Base-by-base conservation (phyloP, 805 yeast genomes). In the Schwanniomyces vanrijiae region DNA sequence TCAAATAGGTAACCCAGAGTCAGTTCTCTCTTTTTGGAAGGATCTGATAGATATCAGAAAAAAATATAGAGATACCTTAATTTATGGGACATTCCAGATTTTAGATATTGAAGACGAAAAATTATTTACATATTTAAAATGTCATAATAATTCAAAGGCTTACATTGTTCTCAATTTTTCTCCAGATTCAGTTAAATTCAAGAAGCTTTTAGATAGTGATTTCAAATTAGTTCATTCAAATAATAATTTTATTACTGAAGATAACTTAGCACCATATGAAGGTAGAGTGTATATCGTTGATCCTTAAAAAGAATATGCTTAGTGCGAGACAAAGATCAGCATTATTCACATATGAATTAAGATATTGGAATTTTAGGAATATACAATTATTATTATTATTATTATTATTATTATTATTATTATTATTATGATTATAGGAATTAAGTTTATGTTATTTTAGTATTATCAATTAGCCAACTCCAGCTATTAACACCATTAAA, bases 21-120 rank as follows among this genome's bases (percentile, higher is more conserved):
- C 83, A 0, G 65, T 77, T 26, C 66, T 71, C 53, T 55, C 60
- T 50, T 80, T 76, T 62, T 80, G 78, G 74, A 68, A 66, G 50
- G 64, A 66, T 50, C 68, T 76, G 5, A 56, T 80, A 52, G 53
- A 55, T 37, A 45, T 69, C 11, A 75, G 85, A 65, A 77, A 76
- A 58, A 59, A 60, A 38, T 57, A 71, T 64, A 69, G 67, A 52
- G 79, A 77, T 35, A 50, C 71, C 11, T 62, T 78, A 42, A 65
- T 72, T 37, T 73, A 76, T 56, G 84, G 85, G 21, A 57, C 58
- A 34, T 72, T 79, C 49, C 68, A 70, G 43, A 59, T 75, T 35
- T 53, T 73, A 46, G 82, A 80, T 55, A 57, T 59, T 49, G 75
- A 74, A 19, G 70, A 76, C 58, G 61, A 63, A 35, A 55, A 73